Conservation (phyloP, 1,139 yeast species). For the Yamadazyma friedrichii region DNA sequence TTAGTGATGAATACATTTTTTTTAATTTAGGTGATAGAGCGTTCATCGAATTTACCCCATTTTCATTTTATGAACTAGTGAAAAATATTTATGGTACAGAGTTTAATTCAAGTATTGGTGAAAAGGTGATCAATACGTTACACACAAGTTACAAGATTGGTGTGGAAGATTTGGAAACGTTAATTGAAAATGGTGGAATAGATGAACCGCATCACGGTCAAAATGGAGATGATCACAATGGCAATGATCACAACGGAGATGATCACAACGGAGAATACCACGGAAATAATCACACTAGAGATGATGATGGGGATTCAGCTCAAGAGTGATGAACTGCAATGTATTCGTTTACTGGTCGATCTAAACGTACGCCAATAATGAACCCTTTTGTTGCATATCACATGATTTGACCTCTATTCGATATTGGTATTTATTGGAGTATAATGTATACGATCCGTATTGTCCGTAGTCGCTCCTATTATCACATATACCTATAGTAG, state of each 20-base stretch:
- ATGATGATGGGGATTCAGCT: no score
- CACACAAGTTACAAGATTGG: slow-evolving; percentile 19
- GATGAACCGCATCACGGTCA: neutral
- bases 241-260: neutral
- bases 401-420: no score
- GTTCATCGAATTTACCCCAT: slow-evolving; percentile 34
- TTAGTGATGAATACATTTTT: slow-evolving; percentile 15
- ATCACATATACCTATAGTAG: no score
- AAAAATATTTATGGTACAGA: slow-evolving; percentile 26
- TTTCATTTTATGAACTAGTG: slow-evolving; percentile 26
- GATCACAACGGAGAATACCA: no score
- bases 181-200: neutral
- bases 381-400: no score
- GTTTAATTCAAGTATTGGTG: slow-evolving; percentile 22
- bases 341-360: no score
- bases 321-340: no score
- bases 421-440: no score
- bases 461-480: no score
- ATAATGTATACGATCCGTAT: no score
- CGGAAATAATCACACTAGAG: no score
- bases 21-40: slow-evolving; percentile 36
- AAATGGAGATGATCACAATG: neutral
- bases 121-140: slow-evolving; percentile 26
- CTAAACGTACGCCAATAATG: no score
- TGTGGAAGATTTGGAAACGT: neutral